Conservation (phyloP, 139 green algal genomes). For the Auxenochlorella pyrenoidosa region DNA sequence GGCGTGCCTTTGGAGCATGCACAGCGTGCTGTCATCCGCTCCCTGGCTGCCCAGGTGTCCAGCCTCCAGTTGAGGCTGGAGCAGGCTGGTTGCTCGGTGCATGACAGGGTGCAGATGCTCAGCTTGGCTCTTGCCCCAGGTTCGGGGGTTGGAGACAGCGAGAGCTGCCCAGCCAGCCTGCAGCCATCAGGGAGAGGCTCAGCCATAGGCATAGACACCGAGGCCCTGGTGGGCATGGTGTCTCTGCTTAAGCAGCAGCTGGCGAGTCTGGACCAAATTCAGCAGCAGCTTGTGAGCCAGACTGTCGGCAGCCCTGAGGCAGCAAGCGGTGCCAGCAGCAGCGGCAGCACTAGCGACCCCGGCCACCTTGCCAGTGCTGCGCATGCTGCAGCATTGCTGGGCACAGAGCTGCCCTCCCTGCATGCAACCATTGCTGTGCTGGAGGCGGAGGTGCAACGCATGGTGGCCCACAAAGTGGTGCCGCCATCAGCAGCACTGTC, state of each 20-base stretch:
- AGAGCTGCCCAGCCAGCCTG: too few species aligned
- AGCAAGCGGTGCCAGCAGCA: background rate
- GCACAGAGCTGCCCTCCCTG: conserved; percentile 40
- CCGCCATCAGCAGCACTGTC: background rate
- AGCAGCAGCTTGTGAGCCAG: conserved; percentile 13
- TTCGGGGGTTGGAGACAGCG: too few species aligned
- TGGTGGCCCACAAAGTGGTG: background rate
- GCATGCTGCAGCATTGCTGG: conserved; percentile 25
- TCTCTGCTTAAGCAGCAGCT: conserved; percentile 46
- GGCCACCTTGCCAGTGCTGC: background rate
- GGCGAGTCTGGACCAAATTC: background rate
- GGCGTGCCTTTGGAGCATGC: conserved; percentile 34
- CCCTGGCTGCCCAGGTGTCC: conserved; percentile 33
- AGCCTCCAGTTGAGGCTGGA: conserved; percentile 12
- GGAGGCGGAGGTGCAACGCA: background rate
- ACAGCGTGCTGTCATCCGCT: conserved; percentile 50
- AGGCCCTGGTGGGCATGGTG: conserved; percentile 38
- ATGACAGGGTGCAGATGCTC: conserved; percentile 15
- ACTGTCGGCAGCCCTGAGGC: background rate
- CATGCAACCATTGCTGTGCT: conserved; percentile 39
- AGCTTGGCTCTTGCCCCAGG: too few species aligned
- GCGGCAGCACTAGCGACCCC: background rate
- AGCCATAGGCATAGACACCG: too few species aligned
- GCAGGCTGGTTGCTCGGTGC: background rate
- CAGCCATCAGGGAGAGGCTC: too few species aligned